Conservation (phyloP, 1,284 basidiomycete species). For the Moesziomyces sp. region DNA sequence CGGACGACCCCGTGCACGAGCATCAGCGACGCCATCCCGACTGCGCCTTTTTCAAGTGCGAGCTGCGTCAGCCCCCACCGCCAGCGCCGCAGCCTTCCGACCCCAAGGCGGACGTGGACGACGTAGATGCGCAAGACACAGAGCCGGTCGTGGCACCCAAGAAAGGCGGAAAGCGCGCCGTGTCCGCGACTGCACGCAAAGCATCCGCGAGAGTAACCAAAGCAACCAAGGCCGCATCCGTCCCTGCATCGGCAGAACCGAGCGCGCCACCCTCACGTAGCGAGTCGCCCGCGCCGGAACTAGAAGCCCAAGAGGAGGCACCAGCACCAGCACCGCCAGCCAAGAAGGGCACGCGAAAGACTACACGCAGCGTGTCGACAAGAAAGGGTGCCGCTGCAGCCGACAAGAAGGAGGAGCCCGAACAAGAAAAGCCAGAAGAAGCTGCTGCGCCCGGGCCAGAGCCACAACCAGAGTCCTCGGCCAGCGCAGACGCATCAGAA, state of each 20-base stretch:
- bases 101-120: constrained; percentile 3
- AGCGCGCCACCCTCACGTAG: not conserved
- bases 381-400: constrained; percentile 10
- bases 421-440: constrained; percentile 5
- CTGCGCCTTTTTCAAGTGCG: constrained; percentile 65
- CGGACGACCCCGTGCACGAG: constrained; percentile 65
- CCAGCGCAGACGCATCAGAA: too few relatives aligned
- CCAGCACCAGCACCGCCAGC: not conserved
- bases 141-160: constrained; percentile 3
- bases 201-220: constrained; percentile 24
- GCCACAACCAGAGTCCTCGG: not conserved
- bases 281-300: not conserved
- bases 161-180: constrained; percentile 35
- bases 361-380: constrained; percentile 22
- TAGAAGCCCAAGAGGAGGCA: constrained; percentile 8
- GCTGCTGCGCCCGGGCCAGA: constrained; percentile 13
- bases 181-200: constrained; percentile 27
- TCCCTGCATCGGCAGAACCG: constrained; percentile 2
- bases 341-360: constrained; percentile 29
- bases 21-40: constrained; percentile 60
- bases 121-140: constrained; percentile 1
- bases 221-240: constrained; percentile 13
- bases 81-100: constrained; percentile 2
- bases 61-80: constrained; percentile 12
- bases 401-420: constrained; percentile 5